A percentile compares a stretch with the other conserved stretches of the same genome.
These are phyloP conservation scores for Rhizoclosmatium sp. DNA, from an alignment of 192 early-diverging fungal genomes.

Conservation along the genomic window DNA sequence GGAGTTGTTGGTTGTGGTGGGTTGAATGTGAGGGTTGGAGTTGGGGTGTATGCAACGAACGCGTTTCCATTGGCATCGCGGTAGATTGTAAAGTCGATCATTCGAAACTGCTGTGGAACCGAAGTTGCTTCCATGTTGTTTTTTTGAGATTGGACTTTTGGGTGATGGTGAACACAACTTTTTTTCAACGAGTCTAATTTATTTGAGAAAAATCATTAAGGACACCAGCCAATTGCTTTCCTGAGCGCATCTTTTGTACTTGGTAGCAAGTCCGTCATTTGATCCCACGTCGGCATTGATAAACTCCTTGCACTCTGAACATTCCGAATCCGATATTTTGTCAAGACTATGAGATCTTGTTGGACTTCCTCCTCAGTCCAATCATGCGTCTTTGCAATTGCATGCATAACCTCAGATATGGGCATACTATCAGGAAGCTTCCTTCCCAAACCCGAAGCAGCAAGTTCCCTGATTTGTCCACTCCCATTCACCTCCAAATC, in stretches of 20 bases:
- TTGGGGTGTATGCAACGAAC: too few species aligned
- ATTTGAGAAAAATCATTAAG: neutral
- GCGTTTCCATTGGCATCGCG: too few species aligned
- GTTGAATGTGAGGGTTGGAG: too few species aligned
- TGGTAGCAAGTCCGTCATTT: constrained; percentile 19
- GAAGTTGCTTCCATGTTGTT: too few species aligned
- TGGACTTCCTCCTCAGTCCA: constrained; percentile 25
- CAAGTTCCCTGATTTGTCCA: neutral
- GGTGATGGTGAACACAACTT: too few species aligned
- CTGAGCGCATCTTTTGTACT: constrained; percentile 29
- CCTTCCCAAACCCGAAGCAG: neutral
- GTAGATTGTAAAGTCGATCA: too few species aligned
- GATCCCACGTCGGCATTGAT: constrained; percentile 8
- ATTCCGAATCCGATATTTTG: constrained; percentile 13
- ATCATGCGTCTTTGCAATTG: constrained; percentile 1
- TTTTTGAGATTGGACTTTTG: too few species aligned
- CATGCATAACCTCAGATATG: constrained; percentile 7
- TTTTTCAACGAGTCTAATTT: too few species aligned
- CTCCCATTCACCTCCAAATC: neutral
- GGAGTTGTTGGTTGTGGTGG: too few species aligned
- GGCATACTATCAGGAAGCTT: constrained; percentile 11
- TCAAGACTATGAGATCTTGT: constrained; percentile 5
- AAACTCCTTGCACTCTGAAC: constrained; percentile 2
- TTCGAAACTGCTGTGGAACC: too few species aligned
- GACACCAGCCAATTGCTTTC: constrained; percentile 1